phyloP scores from a whole-genome alignment of 768 basidiomycete species.

The Panus rudis region DNA sequence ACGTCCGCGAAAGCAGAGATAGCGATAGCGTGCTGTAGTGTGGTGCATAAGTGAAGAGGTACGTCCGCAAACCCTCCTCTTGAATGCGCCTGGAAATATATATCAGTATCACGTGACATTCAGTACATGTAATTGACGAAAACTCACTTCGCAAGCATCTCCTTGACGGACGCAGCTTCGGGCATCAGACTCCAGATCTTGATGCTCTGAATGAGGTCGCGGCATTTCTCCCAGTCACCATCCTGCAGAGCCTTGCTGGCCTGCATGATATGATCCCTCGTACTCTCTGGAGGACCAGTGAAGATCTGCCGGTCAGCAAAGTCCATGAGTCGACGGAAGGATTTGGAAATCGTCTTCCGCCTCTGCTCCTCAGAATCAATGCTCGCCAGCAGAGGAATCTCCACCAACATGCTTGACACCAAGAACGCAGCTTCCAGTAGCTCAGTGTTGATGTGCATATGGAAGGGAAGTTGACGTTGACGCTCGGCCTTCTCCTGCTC shows the following conservation, averaged over 20 bases:
- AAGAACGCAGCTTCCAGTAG: constrained; percentile 95
- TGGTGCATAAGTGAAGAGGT: constrained; percentile 95
- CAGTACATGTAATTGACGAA: background rate
- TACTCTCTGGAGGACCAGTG: constrained; percentile 97
- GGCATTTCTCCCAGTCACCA: constrained; percentile 95
- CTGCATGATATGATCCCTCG: constrained; percentile 98
- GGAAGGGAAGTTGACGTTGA: constrained; percentile 94
- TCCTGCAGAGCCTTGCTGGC: constrained; percentile 94
- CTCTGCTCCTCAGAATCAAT: constrained; percentile 92
- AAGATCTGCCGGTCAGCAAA: constrained; percentile 97
- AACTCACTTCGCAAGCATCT: constrained; percentile 86
- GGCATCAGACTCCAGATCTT: constrained; percentile 99
- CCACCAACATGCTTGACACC: constrained; percentile 97
- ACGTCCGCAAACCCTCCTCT: constrained; percentile 94
- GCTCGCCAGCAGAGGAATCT: constrained; percentile 91
- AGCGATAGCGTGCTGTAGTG: constrained; percentile 91
- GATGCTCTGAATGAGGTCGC: constrained; percentile 90
- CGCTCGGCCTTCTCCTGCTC: constrained; percentile 98
- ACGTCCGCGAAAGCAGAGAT: constrained; percentile 78
- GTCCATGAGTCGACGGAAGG: constrained; percentile 90
- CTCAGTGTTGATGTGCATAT: constrained; percentile 99
- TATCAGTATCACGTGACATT: constrained; percentile 1
- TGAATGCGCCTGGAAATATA: constrained; percentile 76
- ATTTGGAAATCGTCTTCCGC: constrained; percentile 91
- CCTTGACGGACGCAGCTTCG: constrained; percentile 78